phyloP scores from a whole-genome alignment of 192 early-diverging fungal genomes.

The Backusella macrospora region DNA sequence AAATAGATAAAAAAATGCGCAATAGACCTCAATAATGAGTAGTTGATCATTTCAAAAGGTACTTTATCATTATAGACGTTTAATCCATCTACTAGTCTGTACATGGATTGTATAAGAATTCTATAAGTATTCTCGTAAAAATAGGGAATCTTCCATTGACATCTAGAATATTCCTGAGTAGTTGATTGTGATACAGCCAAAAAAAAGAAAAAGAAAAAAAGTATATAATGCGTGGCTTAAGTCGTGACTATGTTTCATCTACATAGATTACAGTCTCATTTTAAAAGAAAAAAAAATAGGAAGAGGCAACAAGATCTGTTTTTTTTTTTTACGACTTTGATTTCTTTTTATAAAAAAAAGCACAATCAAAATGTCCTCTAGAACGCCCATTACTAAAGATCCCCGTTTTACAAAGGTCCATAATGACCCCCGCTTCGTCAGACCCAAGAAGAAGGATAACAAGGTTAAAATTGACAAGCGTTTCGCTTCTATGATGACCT shows the following conservation, averaged over 20 bases:
- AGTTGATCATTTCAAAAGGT: too few relatives aligned
- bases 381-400: conserved; percentile 54
- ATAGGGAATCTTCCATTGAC: too few relatives aligned
- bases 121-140: too few relatives aligned
- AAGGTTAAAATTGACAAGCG: conserved; percentile 91
- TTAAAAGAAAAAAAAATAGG: background rate
- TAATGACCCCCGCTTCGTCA: conserved; percentile 76
- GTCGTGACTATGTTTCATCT: background rate
- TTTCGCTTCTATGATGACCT: conserved; percentile 80
- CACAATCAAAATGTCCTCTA: conserved; percentile 1
- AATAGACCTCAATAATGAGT: too few relatives aligned
- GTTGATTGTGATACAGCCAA: background rate
- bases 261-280: background rate
- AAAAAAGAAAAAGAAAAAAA: too few relatives aligned
- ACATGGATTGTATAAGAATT: too few relatives aligned
- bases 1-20: too few relatives aligned
- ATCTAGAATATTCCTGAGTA: too few relatives aligned
- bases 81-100: too few relatives aligned
- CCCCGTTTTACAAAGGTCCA: conserved; percentile 79
- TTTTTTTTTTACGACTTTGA: background rate
- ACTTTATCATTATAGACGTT: too few relatives aligned
- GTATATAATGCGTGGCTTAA: background rate
- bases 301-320: background rate
- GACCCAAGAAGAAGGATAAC: conserved; percentile 75
- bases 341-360: background rate